Base-by-base conservation (phyloP, 768 basidiomycete species). In the Trametes maxima region DNA sequence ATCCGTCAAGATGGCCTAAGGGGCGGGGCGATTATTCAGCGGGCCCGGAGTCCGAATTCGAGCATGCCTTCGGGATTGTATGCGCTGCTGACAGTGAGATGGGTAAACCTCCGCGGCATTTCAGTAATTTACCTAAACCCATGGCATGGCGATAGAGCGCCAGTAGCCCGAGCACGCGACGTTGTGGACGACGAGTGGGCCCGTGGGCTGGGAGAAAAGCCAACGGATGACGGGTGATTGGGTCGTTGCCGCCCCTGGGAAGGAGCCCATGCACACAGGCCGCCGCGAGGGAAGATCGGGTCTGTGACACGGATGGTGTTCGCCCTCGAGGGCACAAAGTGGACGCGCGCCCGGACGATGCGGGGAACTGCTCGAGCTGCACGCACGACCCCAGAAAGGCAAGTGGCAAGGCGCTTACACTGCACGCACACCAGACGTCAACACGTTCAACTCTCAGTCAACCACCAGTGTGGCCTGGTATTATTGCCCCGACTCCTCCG, bases 1-100 rank as follows among this genome's bases (percentile, higher is more conserved):
- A 62, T 62, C 60, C 60, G 54, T 62, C 60, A 62, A 44, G 35
- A 19, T 42, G 49, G 25, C 54, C 48, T 17, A 25, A 14, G 14
- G 33, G 21, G 39, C 11, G 48, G 33, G 60, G 46, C 25, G 52
- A 10, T 17, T 19, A 42, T 46, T 24, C 39, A 59, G 16, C 35
- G 37, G n/a, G 19, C 14, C 36, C 46, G 19, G 46, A 35, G 46
- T 52, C 54, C 54, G 60, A 57, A 44, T 46, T 16, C 42, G 42
- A 62, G 42, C 21, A 35, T 42, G 50, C 44, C 37, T 52, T 56
- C 54, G 21, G 28, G 8, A 8, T 33, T 33, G 28, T 55, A 42
- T 50, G 43, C 49, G 21, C 4, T n/a, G 28, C 11, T 48, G 37
- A 47, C 52, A 13, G 44, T 35, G 42, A 39, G 54, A 37, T 40